Percentiles rank a stretch among this genome's conserved stretches.
phyloP scores from a whole-genome alignment of 768 basidiomycete genomes.

The Russula griseocarnosa region DNA sequence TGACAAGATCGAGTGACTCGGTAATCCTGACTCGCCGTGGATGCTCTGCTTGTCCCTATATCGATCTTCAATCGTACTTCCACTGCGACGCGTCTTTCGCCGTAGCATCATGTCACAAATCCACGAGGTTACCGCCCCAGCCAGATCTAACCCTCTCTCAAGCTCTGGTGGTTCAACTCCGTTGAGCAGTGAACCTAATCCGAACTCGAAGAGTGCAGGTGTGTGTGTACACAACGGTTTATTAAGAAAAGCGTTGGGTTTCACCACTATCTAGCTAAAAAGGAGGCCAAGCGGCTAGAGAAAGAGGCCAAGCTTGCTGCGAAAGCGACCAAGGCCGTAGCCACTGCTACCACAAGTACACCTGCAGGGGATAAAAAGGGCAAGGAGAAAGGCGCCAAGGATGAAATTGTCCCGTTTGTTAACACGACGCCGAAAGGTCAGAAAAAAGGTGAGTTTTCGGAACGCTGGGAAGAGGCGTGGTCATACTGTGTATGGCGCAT shows the following conservation, averaged over 20 bases:
- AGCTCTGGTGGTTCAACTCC: conserved; percentile 21
- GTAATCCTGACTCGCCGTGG: neutral
- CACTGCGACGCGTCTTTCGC: conserved; percentile 2
- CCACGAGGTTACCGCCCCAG: conserved; percentile 3
- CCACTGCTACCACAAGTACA: conserved; percentile 32
- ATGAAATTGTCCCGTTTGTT: conserved; percentile 70
- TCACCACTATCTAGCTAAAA: conserved; percentile 55
- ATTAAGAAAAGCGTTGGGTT: neutral
- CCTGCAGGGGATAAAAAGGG: conserved; percentile 59
- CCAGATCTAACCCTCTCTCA: conserved; percentile 14
- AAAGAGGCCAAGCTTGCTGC: conserved; percentile 76
- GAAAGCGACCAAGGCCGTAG: conserved; percentile 51
- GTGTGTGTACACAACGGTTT: conserved; percentile 27
- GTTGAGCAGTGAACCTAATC: conserved; percentile 13
- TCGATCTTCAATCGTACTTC: conserved; percentile 31
- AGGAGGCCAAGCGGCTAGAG: conserved; percentile 77
- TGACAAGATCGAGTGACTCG: neutral
- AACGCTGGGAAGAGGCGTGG: neutral
- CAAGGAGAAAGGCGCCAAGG: conserved; percentile 74
- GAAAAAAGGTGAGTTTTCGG: conserved; percentile 72
- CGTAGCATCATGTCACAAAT: conserved; percentile 29
- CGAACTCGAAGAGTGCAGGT: conserved; percentile 43
- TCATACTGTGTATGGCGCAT: neutral
- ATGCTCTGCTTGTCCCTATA: conserved; percentile 25
- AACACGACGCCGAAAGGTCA: conserved; percentile 86